Evolutionary conservation across 129 eudicot species (phyloP), one percentile per base, ranked within the genome.

Genomic region (Rutidosis leptorrhynchoides): DNA sequence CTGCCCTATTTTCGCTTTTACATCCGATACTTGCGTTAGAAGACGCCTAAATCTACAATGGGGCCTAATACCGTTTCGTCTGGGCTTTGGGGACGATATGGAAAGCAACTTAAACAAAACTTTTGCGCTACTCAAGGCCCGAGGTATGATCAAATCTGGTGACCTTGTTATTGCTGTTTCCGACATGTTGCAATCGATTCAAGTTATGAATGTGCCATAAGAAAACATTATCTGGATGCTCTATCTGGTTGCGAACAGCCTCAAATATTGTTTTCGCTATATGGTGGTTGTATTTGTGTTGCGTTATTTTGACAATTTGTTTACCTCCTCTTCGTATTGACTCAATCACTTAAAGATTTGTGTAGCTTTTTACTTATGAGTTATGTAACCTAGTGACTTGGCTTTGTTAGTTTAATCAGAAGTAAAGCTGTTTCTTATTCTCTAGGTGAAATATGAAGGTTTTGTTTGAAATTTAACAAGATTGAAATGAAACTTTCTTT

Each of bases 101-200:
- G 98, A 88, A 74, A 88, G 75, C 82, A 91, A 91, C 76, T 88
- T 91, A 26, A 91, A 87, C 77, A 91, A 79, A 69, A 91, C 96
- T 30, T 87, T 91, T 53, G 64, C 89, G 5, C 69, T 91, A 81
- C 98, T 87, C 55, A 91, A 91, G 75, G 88, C 98, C 43, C 74
- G 98, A 51, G 98, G 98, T 51, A 87, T 91, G 98, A 81, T 91
- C 62, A 91, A 87, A 72, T 88, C 90, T 6, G 96, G 98, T 22
- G 98, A 85, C 73, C 86, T 88, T 32, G 90, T 91, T 63, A 82
- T 91, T 75, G 82, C 95, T 11, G 95, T 91, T 24, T 91, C 98
- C 5, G 98, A 91, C 71, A 91, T 88, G 96, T 70, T 91, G 87
- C 96, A 87, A 53, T 91, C 96, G 9, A 87, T 87, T 81, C 96